Evolutionary conservation across 106 monocot species (phyloP), one percentile per base, ranked within the genome.

Genomic region (Alisma plantagoaquatica): DNA sequence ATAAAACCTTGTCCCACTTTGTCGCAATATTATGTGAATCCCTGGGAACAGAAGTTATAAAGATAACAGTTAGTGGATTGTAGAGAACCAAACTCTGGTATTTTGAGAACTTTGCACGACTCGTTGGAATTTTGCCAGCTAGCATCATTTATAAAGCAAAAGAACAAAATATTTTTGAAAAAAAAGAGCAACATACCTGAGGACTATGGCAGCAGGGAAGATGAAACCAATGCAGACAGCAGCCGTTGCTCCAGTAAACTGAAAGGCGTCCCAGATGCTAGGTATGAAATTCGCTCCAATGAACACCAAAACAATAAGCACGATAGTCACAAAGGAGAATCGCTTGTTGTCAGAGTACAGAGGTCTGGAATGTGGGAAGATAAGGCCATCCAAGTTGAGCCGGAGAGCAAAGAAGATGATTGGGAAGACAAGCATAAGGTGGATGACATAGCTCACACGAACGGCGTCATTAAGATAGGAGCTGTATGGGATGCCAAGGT

Each of bases 361-460:
- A 19, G 80, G 54, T 2, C 75, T 56, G 10, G 74, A 59, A 1
- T 49, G 60, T 10, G 94, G 77, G 44, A 94, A 94, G 23, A 87
- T 56, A 29, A 94, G 83, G 20, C 78, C 80, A 42, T 94, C 94
- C 66, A 88, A 55, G 65, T 94, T 94, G 65, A 94, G 52, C 31
- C 94, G 58, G 29, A 84, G 66, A 2, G 87, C 80, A 47, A 77
- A 81, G 68, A 94, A 88, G 49, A 94, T 71, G 7, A 94, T 84
- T 3, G 94, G 94, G 62, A 88, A 94, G 25, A 94, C 94, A 25
- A 94, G 86, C 87, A 94, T 84, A 22, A 94, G 83, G 62, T 94
- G 94, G 29, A 62, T 5, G 10, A 75, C 78, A 63, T 88, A 94
- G 73, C 87, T 84, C 43, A 94, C 77, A 41, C 94, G 62, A 5